These are phyloP conservation scores for Chaetomium olivaceum DNA, from an alignment of 2,329 filamentous ascomycete species.

Conservation along the genomic window DNA sequence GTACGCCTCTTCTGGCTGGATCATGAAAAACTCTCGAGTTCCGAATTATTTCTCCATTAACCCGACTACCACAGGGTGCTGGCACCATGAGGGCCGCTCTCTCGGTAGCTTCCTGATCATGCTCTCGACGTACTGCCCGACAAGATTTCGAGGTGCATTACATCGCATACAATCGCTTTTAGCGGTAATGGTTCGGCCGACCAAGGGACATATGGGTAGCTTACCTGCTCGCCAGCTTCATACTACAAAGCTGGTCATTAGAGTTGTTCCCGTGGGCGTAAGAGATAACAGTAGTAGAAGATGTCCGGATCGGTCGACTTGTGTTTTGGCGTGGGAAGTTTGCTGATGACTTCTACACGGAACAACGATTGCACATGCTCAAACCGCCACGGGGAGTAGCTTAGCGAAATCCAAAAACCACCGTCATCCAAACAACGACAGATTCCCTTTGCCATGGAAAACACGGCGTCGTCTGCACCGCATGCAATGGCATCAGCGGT, in stretches of 20 bases:
- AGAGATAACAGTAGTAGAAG: constrained; percentile 48
- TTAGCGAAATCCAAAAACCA: constrained; percentile 51
- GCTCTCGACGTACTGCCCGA: neutral
- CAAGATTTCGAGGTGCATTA: neutral
- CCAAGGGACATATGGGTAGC: neutral
- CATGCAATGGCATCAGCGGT: constrained; percentile 52
- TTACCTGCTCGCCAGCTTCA: neutral
- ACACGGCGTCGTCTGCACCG: constrained; percentile 42
- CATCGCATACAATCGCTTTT: neutral
- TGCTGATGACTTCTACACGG: constrained; percentile 44
- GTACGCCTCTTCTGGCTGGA: too few relatives aligned
- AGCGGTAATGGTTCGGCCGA: constrained; percentile 28
- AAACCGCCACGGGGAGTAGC: constrained; percentile 48
- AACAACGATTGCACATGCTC: constrained; percentile 38
- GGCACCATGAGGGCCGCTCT: too few relatives aligned
- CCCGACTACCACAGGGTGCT: too few relatives aligned
- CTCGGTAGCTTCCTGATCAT: neutral
- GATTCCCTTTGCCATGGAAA: constrained; percentile 44
- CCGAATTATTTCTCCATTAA: neutral
- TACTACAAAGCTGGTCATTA: neutral
- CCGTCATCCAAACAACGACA: constrained; percentile 38
- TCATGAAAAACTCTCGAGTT: too few relatives aligned
- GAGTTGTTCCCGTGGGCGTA: constrained; percentile 36
- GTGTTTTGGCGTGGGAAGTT: constrained; percentile 45
- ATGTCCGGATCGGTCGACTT: constrained; percentile 49